phyloP scores from a whole-genome alignment of 495 filamentous ascomycete species.

The Antarctomyces pellizariae region DNA sequence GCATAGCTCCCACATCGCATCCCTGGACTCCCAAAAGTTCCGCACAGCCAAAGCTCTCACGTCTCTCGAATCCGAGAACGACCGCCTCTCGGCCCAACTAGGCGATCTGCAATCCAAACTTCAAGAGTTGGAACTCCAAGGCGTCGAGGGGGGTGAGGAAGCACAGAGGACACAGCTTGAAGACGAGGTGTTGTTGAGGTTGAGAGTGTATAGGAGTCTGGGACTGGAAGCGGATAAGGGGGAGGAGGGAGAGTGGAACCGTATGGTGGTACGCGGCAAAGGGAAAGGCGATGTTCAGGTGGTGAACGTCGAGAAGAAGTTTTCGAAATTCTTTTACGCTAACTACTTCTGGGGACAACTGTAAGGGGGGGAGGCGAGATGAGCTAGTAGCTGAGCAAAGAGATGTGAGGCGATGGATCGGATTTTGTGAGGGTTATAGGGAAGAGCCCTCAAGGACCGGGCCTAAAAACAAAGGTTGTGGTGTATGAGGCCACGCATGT shows the following conservation, averaged over 20 bases:
- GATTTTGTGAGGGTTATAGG: too few relatives aligned
- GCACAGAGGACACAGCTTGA: slow-evolving; percentile 18
- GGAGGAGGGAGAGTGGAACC: slow-evolving; percentile 53
- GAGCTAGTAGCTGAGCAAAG: too few relatives aligned
- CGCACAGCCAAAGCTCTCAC: slow-evolving; percentile 69
- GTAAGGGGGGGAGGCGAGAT: slow-evolving; percentile 27
- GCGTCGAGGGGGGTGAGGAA: slow-evolving; percentile 31
- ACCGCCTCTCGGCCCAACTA: slow-evolving; percentile 62
- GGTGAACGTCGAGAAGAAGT: slow-evolving; percentile 81
- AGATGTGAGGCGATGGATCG: too few relatives aligned
- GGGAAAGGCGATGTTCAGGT: slow-evolving; percentile 83
- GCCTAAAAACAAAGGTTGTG: too few relatives aligned
- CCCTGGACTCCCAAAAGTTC: slow-evolving; percentile 85
- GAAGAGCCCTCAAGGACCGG: too few relatives aligned
- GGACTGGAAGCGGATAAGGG: slow-evolving; percentile 79
- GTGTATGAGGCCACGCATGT: too few relatives aligned
- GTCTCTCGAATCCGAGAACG: slow-evolving; percentile 79
- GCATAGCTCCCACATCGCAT: slow-evolving; percentile 60
- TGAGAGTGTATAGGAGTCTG: slow-evolving; percentile 78
- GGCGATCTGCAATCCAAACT: slow-evolving; percentile 50
- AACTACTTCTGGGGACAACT: slow-evolving; percentile 92
- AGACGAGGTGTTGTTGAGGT: slow-evolving; percentile 37
- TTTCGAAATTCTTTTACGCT: slow-evolving; percentile 77
- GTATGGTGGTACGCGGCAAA: slow-evolving; percentile 69
- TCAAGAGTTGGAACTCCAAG: slow-evolving; percentile 68